Percentiles rank a stretch among this genome's conserved stretches.
phyloP scores from a whole-genome alignment of 2,329 filamentous ascomycete genomes.

The Rhinocladiella similis region DNA sequence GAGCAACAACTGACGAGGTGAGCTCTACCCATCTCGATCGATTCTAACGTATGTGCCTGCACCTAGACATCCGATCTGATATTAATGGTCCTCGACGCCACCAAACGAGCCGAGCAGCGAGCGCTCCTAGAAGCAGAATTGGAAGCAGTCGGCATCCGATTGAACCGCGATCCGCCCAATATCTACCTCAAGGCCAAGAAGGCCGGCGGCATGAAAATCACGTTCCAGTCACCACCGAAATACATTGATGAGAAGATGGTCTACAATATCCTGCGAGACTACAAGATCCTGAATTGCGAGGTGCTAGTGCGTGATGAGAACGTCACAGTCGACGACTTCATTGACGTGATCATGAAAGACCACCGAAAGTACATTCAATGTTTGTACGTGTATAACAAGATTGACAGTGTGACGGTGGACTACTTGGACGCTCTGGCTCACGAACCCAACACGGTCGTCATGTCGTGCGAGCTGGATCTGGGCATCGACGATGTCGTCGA shows the following conservation, averaged over 20 bases:
- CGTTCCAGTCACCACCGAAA: constrained; percentile 86
- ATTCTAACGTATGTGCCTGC: not conserved
- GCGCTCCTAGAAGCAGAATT: constrained; percentile 86
- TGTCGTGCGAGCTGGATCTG: constrained; percentile 94
- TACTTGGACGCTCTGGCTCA: constrained; percentile 89
- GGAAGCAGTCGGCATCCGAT: constrained; percentile 88
- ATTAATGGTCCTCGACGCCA: constrained; percentile 94
- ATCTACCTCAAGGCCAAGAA: constrained; percentile 97
- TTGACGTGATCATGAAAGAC: constrained; percentile 99
- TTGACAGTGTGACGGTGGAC: constrained; percentile 90
- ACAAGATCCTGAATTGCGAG: constrained; percentile 98
- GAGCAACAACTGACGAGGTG: constrained; percentile 1
- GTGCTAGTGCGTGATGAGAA: constrained; percentile 93
- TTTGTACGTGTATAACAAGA: constrained; percentile 99
- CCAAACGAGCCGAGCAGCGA: constrained; percentile 92
- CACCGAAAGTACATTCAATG: constrained; percentile 95
- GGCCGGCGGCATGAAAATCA: constrained; percentile 98
- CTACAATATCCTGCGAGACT: constrained; percentile 95
- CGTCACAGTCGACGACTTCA: constrained; percentile 95
- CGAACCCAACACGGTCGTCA: constrained; percentile 91
- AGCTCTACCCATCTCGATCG: not conserved
- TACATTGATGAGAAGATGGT: constrained; percentile 96
- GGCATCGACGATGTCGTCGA: constrained; percentile 93
- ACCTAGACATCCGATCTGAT: constrained; percentile 67
- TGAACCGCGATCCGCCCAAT: constrained; percentile 92